These are phyloP conservation scores for Metschnikowia corniflorae DNA, from an alignment of 805 yeast genomes.

Conservation along the genomic window DNA sequence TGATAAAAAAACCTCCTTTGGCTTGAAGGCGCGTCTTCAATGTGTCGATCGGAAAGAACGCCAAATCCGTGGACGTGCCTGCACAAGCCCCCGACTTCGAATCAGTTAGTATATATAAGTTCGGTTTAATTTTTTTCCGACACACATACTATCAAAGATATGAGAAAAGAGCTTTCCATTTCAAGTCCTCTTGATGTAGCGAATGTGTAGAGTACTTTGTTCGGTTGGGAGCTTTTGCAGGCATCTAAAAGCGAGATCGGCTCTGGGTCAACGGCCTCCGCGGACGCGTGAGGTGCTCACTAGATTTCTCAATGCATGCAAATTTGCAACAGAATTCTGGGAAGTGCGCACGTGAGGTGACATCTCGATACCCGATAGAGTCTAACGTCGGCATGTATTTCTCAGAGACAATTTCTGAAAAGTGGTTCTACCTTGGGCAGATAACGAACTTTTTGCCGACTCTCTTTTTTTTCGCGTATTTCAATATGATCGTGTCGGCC, in stretches of 20 bases:
- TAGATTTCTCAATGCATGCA: no score
- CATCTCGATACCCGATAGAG: no score
- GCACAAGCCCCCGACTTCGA: slow-evolving; percentile 83
- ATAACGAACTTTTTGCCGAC: slow-evolving; percentile 33
- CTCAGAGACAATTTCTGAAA: no score
- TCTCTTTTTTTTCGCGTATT: slow-evolving; percentile 35
- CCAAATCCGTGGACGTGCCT: slow-evolving; percentile 92
- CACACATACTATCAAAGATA: slow-evolving; percentile 32
- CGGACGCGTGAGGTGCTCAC: no score
- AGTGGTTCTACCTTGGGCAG: slow-evolving; percentile 19
- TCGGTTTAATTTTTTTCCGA: neutral
- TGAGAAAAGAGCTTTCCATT: slow-evolving; percentile 31
- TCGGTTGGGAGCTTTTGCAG: no score
- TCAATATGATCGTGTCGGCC: slow-evolving; percentile 35
- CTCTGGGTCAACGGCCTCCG: no score
- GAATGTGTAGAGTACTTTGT: no score
- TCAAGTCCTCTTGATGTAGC: neutral
- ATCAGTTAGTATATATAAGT: slow-evolving; percentile 16
- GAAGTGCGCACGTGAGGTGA: no score
- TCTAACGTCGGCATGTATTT: no score
- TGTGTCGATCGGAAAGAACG: slow-evolving; percentile 95
- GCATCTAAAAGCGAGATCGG: no score
- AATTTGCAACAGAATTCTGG: no score
- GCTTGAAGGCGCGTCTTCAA: slow-evolving; percentile 93
- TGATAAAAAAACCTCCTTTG: slow-evolving; percentile 84